These are phyloP conservation scores for Penicillium frequentans DNA, from an alignment of 2,329 filamentous ascomycete genomes.

Conservation along the genomic window DNA sequence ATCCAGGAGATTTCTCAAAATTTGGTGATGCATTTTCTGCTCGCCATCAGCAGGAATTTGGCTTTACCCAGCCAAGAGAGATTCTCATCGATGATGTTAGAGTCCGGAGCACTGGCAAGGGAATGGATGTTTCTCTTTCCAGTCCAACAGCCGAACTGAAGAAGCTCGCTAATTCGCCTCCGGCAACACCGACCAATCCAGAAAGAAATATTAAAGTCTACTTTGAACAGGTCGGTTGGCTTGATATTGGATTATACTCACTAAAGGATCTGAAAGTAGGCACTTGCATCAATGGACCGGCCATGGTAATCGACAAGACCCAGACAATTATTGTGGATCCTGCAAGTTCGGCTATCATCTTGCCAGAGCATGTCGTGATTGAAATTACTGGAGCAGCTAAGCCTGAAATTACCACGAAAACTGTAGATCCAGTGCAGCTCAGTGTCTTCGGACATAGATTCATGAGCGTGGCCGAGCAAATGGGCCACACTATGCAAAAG, in stretches of 20 bases:
- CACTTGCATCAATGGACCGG: conserved; percentile 31
- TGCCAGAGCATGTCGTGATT: conserved; percentile 38
- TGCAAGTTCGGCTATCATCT: conserved; percentile 25
- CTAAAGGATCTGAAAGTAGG: conserved; percentile 24
- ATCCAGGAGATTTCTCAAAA: conserved; percentile 33
- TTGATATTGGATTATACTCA: conserved; percentile 27
- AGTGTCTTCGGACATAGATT: conserved; percentile 78
- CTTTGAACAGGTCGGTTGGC: conserved; percentile 28
- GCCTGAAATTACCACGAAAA: conserved; percentile 40
- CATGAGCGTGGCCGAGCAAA: conserved; percentile 82
- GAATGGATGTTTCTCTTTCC: neutral
- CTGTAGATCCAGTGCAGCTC: conserved; percentile 72
- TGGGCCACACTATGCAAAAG: conserved; percentile 76
- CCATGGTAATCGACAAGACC: conserved; percentile 59
- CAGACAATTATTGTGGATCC: conserved; percentile 57
- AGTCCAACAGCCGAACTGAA: neutral
- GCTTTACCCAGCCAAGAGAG: conserved; percentile 34
- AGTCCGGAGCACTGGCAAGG: conserved; percentile 22
- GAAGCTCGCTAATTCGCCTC: neutral
- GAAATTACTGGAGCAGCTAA: conserved; percentile 26
- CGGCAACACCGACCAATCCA: neutral
- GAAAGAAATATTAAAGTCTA: conserved; percentile 20
- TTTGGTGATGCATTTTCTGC: conserved; percentile 30
- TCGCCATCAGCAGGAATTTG: conserved; percentile 43
- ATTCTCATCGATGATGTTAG: conserved; percentile 43